Base-by-base conservation (phyloP, 2,329 filamentous ascomycete species). In the Cadophora malorum region DNA sequence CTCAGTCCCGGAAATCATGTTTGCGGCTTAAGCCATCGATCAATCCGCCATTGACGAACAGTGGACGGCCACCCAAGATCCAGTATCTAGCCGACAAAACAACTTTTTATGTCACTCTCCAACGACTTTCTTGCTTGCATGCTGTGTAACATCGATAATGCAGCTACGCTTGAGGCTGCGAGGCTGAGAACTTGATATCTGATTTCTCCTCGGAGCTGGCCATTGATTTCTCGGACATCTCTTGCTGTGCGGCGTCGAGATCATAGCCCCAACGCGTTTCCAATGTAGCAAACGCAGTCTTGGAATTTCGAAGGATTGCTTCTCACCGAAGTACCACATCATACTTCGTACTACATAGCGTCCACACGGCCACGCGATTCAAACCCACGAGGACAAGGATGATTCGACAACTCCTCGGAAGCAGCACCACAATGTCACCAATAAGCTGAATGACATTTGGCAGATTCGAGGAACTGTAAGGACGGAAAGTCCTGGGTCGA, bases 61-160 rank as follows among this genome's bases (percentile, higher is more conserved):
- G 25, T 55, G 52, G 52, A 33, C 25, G 7, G 52, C 28, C 19
- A 10, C 52, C 33, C 52, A 55, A 55, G 52, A 55, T 55, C 52
- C 52, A 55, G 25, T 55, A 33, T 28, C 50, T 53, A 55, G 25
- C 52, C 28, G 25, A 33, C 25, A 55, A 12, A 33, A 55, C 52
- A 33, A 45, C 25, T 16, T 55, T 19, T 33, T 14, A 28, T 31
- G 16, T 28, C 19, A n/a, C 52, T 33, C 16, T 25, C 28, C 25
- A 55, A 33, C 25, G 28, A 14, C 14, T 33, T 33, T 5, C 9
- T 33, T 28, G n/a, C 28, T 55, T 55, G 16, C 52, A 33, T 33
- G 52, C 16, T 55, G 28, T n/a, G 28, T 9, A n/a, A 8, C 50
- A 16, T 53, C 23, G 28, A 55, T n/a, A n/a, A 31, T 19, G 52